phyloP scores from a whole-genome alignment of 805 yeast species.

The Starmerella gropengiesseri region DNA sequence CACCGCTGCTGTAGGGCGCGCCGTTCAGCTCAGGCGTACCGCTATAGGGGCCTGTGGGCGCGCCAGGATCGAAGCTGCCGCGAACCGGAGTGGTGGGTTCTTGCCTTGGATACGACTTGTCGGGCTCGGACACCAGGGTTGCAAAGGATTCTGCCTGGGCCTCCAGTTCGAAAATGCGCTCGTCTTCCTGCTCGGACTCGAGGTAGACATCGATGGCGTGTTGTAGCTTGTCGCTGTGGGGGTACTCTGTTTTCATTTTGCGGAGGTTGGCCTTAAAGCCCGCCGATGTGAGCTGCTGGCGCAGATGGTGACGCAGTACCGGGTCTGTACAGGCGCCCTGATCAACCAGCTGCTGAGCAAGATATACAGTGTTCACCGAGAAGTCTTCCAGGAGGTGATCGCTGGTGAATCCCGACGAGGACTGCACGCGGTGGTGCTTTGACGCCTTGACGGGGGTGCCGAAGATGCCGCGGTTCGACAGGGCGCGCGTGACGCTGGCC shows the following conservation, averaged over 20 bases:
- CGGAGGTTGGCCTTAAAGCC: constrained; percentile 33
- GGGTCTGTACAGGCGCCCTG: constrained; percentile 24
- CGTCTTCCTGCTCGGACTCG: constrained; percentile 47
- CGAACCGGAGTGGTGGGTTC: too few species aligned
- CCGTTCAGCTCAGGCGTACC: background rate
- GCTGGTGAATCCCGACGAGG: constrained; percentile 27
- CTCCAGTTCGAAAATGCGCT: constrained; percentile 53
- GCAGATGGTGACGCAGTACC: constrained; percentile 40
- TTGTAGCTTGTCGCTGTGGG: constrained; percentile 35
- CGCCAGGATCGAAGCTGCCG: background rate
- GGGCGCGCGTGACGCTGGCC: constrained; percentile 47
- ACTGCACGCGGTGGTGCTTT: constrained; percentile 44
- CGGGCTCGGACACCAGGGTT: background rate
- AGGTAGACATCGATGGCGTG: constrained; percentile 39
- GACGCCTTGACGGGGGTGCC: constrained; percentile 90
- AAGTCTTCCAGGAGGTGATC: constrained; percentile 63
- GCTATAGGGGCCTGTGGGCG: constrained; percentile 3
- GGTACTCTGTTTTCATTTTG: constrained; percentile 5
- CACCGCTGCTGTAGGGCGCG: too few species aligned
- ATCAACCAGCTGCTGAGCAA: constrained; percentile 49
- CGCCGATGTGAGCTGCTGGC: constrained; percentile 48
- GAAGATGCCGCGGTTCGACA: constrained; percentile 78
- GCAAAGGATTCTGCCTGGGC: constrained; percentile 26
- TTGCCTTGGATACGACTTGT: too few species aligned
- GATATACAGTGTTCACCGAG: constrained; percentile 54